These are phyloP conservation scores for Solanum bulbocastanum DNA, from an alignment of 257 asterid genomes.

Conservation along the genomic window DNA sequence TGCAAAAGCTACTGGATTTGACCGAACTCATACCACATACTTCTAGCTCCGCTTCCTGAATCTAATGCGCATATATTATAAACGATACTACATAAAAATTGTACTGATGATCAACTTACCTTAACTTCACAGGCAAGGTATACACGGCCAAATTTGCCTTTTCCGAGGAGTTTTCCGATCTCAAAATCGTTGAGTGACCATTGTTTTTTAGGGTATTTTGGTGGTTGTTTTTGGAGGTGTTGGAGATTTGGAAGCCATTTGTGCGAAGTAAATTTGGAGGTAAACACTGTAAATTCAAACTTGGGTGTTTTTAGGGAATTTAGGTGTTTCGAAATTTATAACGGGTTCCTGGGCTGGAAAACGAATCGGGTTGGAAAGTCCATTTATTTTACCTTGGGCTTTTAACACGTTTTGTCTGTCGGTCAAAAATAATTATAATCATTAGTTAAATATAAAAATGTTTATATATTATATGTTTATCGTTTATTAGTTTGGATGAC, in stretches of 20 bases:
- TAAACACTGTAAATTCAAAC: not conserved
- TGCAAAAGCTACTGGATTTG: too few species aligned
- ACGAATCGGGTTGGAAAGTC: not conserved
- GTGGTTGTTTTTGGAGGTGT: conserved; percentile 35
- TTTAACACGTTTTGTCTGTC: not conserved
- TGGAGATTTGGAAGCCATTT: conserved; percentile 24
- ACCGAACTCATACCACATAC: not conserved
- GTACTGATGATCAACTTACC: conserved; percentile 12
- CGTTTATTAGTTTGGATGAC: too few species aligned
- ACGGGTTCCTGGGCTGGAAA: not conserved
- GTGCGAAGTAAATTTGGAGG: not conserved
- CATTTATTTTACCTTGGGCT: not conserved
- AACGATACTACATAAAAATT: not conserved
- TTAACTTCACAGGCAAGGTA: conserved; percentile 89
- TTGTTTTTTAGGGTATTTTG: conserved; percentile 11
- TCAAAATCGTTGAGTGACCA: conserved; percentile 84
- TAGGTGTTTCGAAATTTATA: not conserved
- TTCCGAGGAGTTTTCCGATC: conserved; percentile 81
- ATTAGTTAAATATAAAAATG: too few species aligned
- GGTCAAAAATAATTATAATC: too few species aligned
- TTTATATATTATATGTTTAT: too few species aligned
- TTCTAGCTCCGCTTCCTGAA: not conserved
- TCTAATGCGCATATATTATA: not conserved
- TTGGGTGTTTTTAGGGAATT: not conserved
- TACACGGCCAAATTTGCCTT: conserved; percentile 84